Evolutionary conservation across 2,329 filamentous ascomycete genomes (phyloP).

Genomic region (Stemphylium vesicarium): DNA sequence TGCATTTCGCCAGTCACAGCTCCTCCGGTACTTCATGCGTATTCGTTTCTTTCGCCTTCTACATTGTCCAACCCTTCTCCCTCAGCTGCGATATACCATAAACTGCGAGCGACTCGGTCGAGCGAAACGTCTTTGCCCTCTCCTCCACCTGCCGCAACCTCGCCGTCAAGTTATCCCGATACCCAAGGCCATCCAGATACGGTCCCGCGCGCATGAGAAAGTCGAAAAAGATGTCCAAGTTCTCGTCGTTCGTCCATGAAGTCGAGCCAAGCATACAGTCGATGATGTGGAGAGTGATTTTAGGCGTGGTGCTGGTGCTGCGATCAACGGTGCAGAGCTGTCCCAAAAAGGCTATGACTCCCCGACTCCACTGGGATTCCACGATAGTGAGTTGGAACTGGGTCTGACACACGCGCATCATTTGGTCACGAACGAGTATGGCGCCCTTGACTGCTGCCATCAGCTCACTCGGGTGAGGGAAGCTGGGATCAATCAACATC

Average conservation of each 20-base stretch:
- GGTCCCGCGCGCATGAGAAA: slow-evolving; percentile 5
- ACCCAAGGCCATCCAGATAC: background rate
- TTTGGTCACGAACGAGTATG: too few species aligned
- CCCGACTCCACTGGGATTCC: background rate
- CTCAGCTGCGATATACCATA: slow-evolving; percentile 1
- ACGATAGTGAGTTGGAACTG: background rate
- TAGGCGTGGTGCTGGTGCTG: background rate
- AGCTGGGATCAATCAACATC: too few species aligned
- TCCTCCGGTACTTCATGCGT: background rate
- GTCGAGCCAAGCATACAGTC: background rate
- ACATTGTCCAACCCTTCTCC: background rate
- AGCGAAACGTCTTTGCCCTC: background rate
- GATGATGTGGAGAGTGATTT: slow-evolving; percentile 1
- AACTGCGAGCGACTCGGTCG: background rate
- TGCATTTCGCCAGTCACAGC: too few species aligned
- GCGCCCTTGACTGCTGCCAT: too few species aligned
- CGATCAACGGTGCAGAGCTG: slow-evolving; percentile 1
- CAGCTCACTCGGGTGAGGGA: too few species aligned
- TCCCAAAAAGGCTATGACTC: slow-evolving; percentile 4
- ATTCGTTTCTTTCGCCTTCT: background rate
- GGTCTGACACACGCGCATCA: background rate
- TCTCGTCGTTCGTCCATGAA: background rate
- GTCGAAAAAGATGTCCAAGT: slow-evolving; percentile 6
- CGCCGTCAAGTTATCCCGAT: background rate
- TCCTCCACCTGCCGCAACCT: background rate